A percentile compares a stretch with the other conserved stretches of the same genome.
phyloP scores from a whole-genome alignment of 345 rosid species.

The Acer yangbiense region DNA sequence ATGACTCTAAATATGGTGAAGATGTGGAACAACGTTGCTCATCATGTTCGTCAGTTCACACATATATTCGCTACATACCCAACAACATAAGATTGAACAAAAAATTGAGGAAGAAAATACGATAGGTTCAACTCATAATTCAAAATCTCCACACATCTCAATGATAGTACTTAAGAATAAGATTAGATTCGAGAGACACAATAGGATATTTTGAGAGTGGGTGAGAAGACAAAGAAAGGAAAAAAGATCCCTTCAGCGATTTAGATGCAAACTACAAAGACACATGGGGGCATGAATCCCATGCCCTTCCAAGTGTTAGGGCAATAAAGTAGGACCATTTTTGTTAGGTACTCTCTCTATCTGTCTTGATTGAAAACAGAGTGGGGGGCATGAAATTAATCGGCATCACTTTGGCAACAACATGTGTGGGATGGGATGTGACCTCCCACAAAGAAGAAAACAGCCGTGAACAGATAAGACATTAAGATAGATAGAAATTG shows the following conservation, averaged over 20 bases:
- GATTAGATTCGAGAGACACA: neutral
- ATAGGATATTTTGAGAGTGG: too few relatives aligned
- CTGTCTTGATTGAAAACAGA: too few relatives aligned
- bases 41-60: neutral
- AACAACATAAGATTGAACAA: too few relatives aligned
- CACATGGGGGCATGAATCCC: constrained; percentile 7
- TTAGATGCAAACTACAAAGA: neutral
- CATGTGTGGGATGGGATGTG: constrained; percentile 8
- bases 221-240: neutral
- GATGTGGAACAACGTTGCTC: too few relatives aligned
- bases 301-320: neutral
- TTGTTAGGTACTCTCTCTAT: neutral
- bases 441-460: neutral
- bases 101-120: neutral
- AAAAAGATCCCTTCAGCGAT: neutral
- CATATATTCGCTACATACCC: neutral
- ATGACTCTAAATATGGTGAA: too few relatives aligned
- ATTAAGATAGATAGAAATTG: too few relatives aligned
- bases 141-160: neutral
- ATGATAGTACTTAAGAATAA: neutral
- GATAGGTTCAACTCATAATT: neutral
- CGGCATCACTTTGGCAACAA: neutral
- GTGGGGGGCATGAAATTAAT: neutral
- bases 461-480: constrained; percentile 33
- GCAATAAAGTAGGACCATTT: constrained; percentile 11